Evolutionary conservation across 805 yeast species (phyloP), one percentile per base, ranked within the genome.

Genomic region (Candida loeiensis): DNA sequence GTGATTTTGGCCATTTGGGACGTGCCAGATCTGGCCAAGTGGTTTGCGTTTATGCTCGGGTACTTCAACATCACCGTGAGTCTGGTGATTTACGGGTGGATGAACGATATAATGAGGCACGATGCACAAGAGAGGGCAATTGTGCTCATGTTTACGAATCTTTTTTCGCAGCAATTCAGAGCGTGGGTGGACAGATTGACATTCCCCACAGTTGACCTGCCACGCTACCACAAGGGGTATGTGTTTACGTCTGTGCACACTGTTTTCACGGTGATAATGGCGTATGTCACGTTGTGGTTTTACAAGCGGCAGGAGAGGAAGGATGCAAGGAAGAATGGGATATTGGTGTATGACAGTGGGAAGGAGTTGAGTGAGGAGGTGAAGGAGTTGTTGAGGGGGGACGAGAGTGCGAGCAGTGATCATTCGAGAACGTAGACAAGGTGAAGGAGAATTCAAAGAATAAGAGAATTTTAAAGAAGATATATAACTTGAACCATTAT

Each of bases 11-110:
- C 57, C 6, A 49, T 50, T 13, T 54, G 58, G 58, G 14, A 51
- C 14, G 54, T 54, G 3, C 53, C 55, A 6, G 53, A 51, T 17
- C 16, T 50, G 4, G 54, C 55, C 20, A 54, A 53, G 39, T 54
- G 56, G 57, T 54, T 51, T 41, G 56, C 58, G 4, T 54, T 50
- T 49, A 45, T 53, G 37, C 29, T 54, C 39, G 53, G 48, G 19
- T 54, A 54, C 40, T 50, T 54, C 15, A 53, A 51, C 11, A 49
- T 54, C 47, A 49, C 57, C 28, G 49, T 54, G 49, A 52, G 55
- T 3, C 53, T 57, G 2, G 51, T 50, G 6, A 33, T 54, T 30
- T 54, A 53, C 47, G 40, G 53, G 13, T 54, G 58, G 58, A 51
- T 49, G 27, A 53, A 51, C 25, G 57, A 53, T 27, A 54, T 54